Conservation (phyloP, 345 rosid genomes). For the Eucalyptus sp. region DNA sequence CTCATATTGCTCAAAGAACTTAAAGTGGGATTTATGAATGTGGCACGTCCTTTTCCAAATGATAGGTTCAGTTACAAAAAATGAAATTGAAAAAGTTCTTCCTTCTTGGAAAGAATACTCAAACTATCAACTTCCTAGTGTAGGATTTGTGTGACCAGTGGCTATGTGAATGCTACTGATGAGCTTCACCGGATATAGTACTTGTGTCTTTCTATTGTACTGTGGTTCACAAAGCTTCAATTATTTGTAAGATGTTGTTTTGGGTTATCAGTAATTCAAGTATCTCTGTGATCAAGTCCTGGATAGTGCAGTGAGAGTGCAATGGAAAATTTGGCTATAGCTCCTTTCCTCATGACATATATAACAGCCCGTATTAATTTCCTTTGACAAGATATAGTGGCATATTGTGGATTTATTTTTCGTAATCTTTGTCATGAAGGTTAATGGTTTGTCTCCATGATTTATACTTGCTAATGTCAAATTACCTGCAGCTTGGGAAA, state of each 20-base stretch:
- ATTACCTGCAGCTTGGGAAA: constrained; percentile 58
- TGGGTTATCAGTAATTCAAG: background rate
- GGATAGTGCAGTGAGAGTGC: background rate
- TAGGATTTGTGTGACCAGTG: background rate
- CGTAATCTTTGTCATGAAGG: background rate
- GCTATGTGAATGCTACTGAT: background rate
- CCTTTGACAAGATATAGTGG: background rate
- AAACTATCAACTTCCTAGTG: background rate
- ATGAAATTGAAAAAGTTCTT: background rate
- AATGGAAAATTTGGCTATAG: background rate
- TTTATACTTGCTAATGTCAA: background rate
- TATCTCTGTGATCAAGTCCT: background rate
- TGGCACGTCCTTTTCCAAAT: background rate
- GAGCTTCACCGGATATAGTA: background rate
- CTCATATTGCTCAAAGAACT: background rate
- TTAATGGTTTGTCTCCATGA: background rate
- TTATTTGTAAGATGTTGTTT: background rate
- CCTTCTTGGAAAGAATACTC: background rate
- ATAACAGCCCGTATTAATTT: background rate
- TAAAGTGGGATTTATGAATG: background rate
- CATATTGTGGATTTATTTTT: background rate
- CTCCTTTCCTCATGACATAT: background rate
- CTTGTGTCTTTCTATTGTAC: background rate
- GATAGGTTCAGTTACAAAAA: background rate
- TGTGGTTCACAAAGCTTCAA: background rate